Conservation (phyloP, 2,329 filamentous ascomycete genomes). For the Pseudopyricularia javanii region DNA sequence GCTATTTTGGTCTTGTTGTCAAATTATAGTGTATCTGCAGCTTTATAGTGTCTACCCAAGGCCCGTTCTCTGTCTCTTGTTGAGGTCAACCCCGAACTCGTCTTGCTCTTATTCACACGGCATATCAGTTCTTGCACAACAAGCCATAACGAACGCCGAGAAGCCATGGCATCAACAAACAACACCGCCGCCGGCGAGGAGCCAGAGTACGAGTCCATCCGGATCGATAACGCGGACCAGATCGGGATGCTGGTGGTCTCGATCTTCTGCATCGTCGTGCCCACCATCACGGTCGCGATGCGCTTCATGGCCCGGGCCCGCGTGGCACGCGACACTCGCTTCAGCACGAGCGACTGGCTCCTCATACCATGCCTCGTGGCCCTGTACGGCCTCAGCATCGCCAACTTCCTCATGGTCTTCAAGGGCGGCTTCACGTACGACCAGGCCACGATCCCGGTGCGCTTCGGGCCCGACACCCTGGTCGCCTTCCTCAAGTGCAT, state of each 20-base stretch:
- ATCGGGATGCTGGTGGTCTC: background rate
- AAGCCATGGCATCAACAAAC: background rate
- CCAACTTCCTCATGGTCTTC: slow-evolving; percentile 1
- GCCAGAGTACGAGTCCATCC: background rate
- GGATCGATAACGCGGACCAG: background rate
- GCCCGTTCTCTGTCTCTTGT: too few relatives aligned
- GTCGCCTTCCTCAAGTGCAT: slow-evolving; percentile 3
- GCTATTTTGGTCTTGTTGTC: too few relatives aligned
- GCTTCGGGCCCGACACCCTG: background rate
- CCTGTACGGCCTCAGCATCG: background rate
- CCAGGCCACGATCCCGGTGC: background rate
- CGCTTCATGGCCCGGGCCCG: background rate
- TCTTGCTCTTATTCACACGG: too few relatives aligned
- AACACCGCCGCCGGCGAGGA: background rate
- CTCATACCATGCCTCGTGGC: background rate
- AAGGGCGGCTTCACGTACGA: slow-evolving; percentile 3
- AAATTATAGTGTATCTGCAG: too few relatives aligned
- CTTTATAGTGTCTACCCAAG: too few relatives aligned
- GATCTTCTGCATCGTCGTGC: background rate
- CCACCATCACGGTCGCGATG: background rate
- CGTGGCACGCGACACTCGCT: background rate
- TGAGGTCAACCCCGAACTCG: too few relatives aligned
- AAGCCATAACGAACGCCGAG: background rate
- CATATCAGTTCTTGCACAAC: too few relatives aligned
- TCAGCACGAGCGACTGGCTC: background rate